Base-by-base conservation (phyloP, 495 filamentous ascomycete species). In the Hypoxylon crocopeplum region DNA sequence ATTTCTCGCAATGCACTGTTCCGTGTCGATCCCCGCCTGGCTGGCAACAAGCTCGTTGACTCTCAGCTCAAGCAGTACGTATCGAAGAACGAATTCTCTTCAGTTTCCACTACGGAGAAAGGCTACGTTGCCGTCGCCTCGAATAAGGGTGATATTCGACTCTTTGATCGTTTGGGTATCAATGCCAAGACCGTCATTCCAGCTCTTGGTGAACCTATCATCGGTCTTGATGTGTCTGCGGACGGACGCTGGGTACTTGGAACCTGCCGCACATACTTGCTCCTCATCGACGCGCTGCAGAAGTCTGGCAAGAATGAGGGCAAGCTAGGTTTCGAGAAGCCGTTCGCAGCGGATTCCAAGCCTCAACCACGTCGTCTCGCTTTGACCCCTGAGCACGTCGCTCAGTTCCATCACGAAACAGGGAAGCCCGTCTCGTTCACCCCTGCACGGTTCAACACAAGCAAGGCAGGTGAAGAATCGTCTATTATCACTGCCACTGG, bases 181-280 rank as follows among this genome's bases (percentile, higher is more conserved):
- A 96, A 96, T 65, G 94, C 94, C 13, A 98, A 98, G 80, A 97
- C 94, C 1, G 89, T 93, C 51, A 93, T 98, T 60, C 94, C 94
- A 5, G 93, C 95, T 12, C 86, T 98, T 41, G 94, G 94, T 48
- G 94, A 98, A 67, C 84, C 92, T 32, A 97, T 98, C 67, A 90
- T 96, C 53, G 94, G 95, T 59, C 81, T 98, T 27, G 94, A 98
- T 69, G 91, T 96, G 16, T 92, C 88, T 45, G 93, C 93, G 19
- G 92, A 98, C 74, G 94, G 94, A 48, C 87, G 91, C 59, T 98
- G 93, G 93, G 80, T 98, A 11, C 85, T 98, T 12, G 95, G 88
- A 16, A 98, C 94, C 0, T 97, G 94, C 69, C 87, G 89, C 17
- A 98, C 93, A 1, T 98, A 98, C 67, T 83, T 98, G 6, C 85